A percentile compares a stretch with the other conserved stretches of the same genome.
phyloP scores from a whole-genome alignment of 495 filamentous ascomycete genomes.

The Ascodesmis nigricans region DNA sequence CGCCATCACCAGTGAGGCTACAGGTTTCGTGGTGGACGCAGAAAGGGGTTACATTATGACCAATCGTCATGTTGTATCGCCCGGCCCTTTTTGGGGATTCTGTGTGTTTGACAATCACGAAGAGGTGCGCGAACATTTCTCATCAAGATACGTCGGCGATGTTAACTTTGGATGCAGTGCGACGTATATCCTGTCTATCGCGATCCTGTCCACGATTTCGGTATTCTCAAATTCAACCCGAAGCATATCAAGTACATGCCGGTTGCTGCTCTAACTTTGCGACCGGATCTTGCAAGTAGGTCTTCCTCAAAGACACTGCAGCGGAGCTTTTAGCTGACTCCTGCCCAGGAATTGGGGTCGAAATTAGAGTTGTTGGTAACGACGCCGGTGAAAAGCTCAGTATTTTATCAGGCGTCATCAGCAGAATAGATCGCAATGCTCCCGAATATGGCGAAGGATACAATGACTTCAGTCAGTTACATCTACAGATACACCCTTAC shows the following conservation, averaged over 20 bases:
- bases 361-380: slow-evolving; percentile 94
- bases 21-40: slow-evolving; percentile 93
- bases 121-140: slow-evolving; percentile 31
- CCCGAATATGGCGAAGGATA: slow-evolving; percentile 97
- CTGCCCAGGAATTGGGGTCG: slow-evolving; percentile 43
- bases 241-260: slow-evolving; percentile 92
- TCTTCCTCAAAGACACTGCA: slow-evolving; percentile 2
- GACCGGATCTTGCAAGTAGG: slow-evolving; percentile 62
- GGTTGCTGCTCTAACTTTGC: slow-evolving; percentile 51
- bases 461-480: slow-evolving; percentile 57
- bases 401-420: slow-evolving; percentile 94
- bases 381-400: slow-evolving; percentile 97
- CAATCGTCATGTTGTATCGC: slow-evolving; percentile 84
- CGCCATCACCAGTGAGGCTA: slow-evolving; percentile 82
- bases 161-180: slow-evolving; percentile 34
- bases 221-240: slow-evolving; percentile 86
- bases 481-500: background rate
- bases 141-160: slow-evolving; percentile 2
- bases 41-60: slow-evolving; percentile 78
- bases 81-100: slow-evolving; percentile 94
- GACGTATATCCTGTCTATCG: slow-evolving; percentile 96
- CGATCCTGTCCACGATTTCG: slow-evolving; percentile 96
- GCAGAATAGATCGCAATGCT: slow-evolving; percentile 82
- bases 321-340: slow-evolving; percentile 4
- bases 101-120: slow-evolving; percentile 97